Base-by-base conservation (phyloP, 1,139 yeast genomes). In the Protomyces inouyei region DNA sequence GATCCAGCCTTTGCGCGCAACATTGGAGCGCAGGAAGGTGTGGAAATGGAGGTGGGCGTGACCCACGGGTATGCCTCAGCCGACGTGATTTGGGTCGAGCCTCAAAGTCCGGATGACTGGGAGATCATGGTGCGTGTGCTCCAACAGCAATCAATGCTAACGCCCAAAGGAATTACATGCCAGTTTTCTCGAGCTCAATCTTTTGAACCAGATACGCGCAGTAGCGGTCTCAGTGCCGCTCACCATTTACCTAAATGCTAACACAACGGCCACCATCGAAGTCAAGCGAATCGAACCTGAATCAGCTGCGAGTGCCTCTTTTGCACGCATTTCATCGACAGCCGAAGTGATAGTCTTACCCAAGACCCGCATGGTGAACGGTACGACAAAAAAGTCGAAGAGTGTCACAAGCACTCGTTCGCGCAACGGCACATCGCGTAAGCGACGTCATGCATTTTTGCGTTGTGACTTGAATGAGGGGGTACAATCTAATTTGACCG, bases 341-440 rank as follows among this genome's bases (percentile, higher is more conserved):
- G 84, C 96, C 32, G 96, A 92, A 72, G 83, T 92, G 9, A 84
- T 89, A 55, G 85, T 93, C 63, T 91, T 96, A 2, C 97, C 97
- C 10, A 87, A 87, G 72, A 80, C 81, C 32, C 75, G 85, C 69
- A 77, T 77, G 70, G 76, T 76, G 12, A 25, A 51, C 16, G 61
- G 32, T 10, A n/a, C 59, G 3, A 0, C 28, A 25, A 37, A 38
- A 43, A 16, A 25, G 21, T 18, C 59, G 18, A 32, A 10, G 45
- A 52, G 57, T 16, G 25, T 35, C 10, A 56, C 51, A 8, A 37
- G 55, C 21, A 53, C 64, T n/a, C 45, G 57, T 12, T 35, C 55
- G 25, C 56, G 28, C 3, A 5, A 56, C 9, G 36, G 16, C 14
- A n/a, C 9, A 32, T 28, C n/a, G 14, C 54, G 52, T 37, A 54